Conservation (phyloP, 352 stramenopile genomes). For the Globisporangium radiosum region DNA sequence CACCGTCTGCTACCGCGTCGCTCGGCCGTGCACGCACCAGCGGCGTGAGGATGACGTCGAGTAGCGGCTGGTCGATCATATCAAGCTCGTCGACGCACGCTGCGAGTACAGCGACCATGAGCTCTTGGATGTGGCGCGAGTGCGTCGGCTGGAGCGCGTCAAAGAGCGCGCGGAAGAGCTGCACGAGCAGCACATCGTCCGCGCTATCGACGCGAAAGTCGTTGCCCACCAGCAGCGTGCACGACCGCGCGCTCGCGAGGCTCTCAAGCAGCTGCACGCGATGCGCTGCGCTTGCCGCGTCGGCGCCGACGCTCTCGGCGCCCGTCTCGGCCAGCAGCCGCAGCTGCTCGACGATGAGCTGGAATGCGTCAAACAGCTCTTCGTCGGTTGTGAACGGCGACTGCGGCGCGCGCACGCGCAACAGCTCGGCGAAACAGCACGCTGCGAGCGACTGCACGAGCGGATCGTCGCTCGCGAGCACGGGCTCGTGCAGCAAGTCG, state of each 20-base stretch:
- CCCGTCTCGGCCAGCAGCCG: background rate
- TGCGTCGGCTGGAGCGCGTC: slow-evolving; percentile 55
- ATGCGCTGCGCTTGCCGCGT: slow-evolving; percentile 25
- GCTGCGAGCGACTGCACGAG: slow-evolving; percentile 54
- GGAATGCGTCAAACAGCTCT: slow-evolving; percentile 63
- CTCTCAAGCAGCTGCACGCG: slow-evolving; percentile 64
- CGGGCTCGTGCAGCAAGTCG: slow-evolving; percentile 47
- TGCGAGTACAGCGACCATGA: slow-evolving; percentile 73
- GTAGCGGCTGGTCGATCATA: slow-evolving; percentile 47
- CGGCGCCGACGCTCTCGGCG: slow-evolving; percentile 7
- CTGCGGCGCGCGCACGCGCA: slow-evolving; percentile 58
- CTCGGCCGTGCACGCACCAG: slow-evolving; percentile 27
- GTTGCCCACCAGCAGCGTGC: slow-evolving; percentile 41
- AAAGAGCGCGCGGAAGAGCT: slow-evolving; percentile 66
- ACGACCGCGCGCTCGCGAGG: slow-evolving; percentile 51
- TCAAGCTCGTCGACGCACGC: slow-evolving; percentile 71
- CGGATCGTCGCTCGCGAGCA: slow-evolving; percentile 39
- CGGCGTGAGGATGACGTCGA: slow-evolving; percentile 58
- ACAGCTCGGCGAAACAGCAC: slow-evolving; percentile 67
- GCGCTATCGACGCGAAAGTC: slow-evolving; percentile 36
- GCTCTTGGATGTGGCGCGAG: slow-evolving; percentile 56
- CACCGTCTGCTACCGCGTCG: background rate
- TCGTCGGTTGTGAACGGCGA: slow-evolving; percentile 61
- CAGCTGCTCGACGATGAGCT: slow-evolving; percentile 62
- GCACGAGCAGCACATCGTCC: slow-evolving; percentile 49